Evolutionary conservation across 2,329 filamentous ascomycete genomes (phyloP), one percentile per base, ranked within the genome.

Genomic region (Zopfia rhizophila): DNA sequence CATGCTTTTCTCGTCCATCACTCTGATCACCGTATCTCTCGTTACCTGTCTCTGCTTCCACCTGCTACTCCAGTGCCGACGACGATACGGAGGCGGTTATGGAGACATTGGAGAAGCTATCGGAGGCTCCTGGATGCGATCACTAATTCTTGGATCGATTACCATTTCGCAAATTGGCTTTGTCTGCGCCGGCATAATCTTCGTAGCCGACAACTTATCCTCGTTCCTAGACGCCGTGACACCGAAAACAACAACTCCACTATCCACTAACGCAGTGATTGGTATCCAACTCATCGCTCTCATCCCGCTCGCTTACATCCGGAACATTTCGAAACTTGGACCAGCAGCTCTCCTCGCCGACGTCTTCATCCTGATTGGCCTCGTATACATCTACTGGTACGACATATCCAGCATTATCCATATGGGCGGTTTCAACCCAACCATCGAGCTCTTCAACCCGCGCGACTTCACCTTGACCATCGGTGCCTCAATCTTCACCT

Each of bases 161-260:
- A 83, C 85, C 0, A 78, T 91, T 8, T 91, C 88, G 0, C 88
- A 91, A 66, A 76, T 91, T 11, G 88, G 88, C 2, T 91, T 91
- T 54, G 88, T 91, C 29, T 91, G 88, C 58, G 84, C 88, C 0
- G 88, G 88, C 22, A 81, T 90, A 38, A 89, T 91, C 41, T 91
- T 91, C 61, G 87, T 86, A 0, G 88, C 88, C 0, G 87, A 91
- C 65, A 91, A 91, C 60, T 70, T 90, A 14, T 78, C 78, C 27
- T 83, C 86, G 0, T 90, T 91, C 70, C 72, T 87, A 17, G 73
- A 82, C 21, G 88, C 88, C 2, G 81, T 90, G 23, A 75, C 78
- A 1, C 66, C 74, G 3, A 75, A 77, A 23, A 63, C 71, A 3
- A 70, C 54, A 2, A 64, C 75, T 17, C 79, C 80, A 1, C 65